Evolutionary conservation across 352 stramenopile species (phyloP).

Genomic region (Globisporangium acanthophoron): DNA sequence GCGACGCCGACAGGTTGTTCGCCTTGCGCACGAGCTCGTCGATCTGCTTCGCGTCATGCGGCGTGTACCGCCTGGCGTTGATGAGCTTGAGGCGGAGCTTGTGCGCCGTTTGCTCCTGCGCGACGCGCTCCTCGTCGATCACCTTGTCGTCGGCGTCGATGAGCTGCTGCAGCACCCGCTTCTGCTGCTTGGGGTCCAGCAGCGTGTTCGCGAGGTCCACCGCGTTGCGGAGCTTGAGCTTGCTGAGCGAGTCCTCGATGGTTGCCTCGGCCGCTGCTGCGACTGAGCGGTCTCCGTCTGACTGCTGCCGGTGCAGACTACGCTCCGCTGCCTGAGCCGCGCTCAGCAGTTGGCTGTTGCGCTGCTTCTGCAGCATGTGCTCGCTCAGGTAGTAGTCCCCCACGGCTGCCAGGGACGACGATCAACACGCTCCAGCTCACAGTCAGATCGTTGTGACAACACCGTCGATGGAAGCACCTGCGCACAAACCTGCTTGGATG

Average conservation of each 20-base stretch:
- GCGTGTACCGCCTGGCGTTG: constrained; percentile 24
- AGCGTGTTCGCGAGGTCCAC: constrained; percentile 59
- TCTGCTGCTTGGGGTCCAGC: constrained; percentile 53
- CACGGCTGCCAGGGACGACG: constrained; percentile 15
- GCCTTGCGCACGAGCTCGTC: constrained; percentile 6
- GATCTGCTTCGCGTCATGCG: constrained; percentile 15
- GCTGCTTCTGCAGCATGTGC: constrained; percentile 24
- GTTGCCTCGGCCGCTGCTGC: constrained; percentile 14
- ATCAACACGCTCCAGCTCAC: background rate
- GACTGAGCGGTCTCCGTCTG: background rate
- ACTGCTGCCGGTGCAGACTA: background rate
- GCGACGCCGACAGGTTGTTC: constrained; percentile 28
- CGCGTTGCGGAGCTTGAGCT: constrained; percentile 62
- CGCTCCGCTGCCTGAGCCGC: background rate
- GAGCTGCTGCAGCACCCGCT: constrained; percentile 50
- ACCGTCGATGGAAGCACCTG: background rate
- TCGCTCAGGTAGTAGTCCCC: constrained; percentile 35
- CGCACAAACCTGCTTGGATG: constrained; percentile 29
- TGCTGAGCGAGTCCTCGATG: constrained; percentile 61
- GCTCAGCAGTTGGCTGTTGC: constrained; percentile 28
- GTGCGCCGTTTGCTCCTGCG: constrained; percentile 54
- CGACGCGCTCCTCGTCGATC: constrained; percentile 61
- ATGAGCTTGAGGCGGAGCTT: constrained; percentile 45
- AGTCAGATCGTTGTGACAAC: background rate
- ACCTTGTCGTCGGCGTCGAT: constrained; percentile 62